A percentile compares a stretch with the other conserved stretches of the same genome.
phyloP scores from a whole-genome alignment of 2,329 filamentous ascomycete genomes.

The Camillea tinctor region DNA sequence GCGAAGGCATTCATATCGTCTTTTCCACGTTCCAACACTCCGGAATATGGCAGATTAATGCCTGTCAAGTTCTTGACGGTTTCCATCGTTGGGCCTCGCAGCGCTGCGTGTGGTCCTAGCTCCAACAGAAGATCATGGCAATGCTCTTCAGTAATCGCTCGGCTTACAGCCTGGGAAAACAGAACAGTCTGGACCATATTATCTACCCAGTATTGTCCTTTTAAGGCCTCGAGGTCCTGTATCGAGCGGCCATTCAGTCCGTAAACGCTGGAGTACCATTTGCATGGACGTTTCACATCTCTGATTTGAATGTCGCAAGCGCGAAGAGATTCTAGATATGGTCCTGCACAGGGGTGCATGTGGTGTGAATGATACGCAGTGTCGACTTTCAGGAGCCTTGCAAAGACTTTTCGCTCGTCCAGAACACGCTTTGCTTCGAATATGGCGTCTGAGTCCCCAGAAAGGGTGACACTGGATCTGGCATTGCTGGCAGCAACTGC shows the following conservation, averaged over 20 bases:
- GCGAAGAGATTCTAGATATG: too few relatives aligned
- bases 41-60: background rate
- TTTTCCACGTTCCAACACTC: background rate
- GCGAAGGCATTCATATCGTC: too few relatives aligned
- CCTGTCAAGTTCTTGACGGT: background rate
- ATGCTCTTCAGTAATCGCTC: background rate
- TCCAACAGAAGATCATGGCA: conserved; percentile 7
- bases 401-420: conserved; percentile 17
- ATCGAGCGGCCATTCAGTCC: background rate
- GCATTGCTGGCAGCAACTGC: conserved; percentile 34
- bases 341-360: conserved; percentile 25
- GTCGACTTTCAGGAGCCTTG: conserved; percentile 32
- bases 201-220: conserved; percentile 2
- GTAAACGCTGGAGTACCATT: conserved; percentile 18
- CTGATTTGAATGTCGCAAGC: too few relatives aligned
- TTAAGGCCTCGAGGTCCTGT: background rate
- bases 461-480: conserved; percentile 29
- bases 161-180: conserved; percentile 1
- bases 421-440: conserved; percentile 10
- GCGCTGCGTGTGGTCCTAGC: conserved; percentile 6
- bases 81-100: conserved; percentile 1
- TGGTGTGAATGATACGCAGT: conserved; percentile 40
- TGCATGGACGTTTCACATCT: background rate
- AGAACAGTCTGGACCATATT: conserved; percentile 5
- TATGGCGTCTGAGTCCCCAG: too few relatives aligned